Conservation (phyloP, 1,139 yeast genomes). For the Kodamaea sp. region DNA sequence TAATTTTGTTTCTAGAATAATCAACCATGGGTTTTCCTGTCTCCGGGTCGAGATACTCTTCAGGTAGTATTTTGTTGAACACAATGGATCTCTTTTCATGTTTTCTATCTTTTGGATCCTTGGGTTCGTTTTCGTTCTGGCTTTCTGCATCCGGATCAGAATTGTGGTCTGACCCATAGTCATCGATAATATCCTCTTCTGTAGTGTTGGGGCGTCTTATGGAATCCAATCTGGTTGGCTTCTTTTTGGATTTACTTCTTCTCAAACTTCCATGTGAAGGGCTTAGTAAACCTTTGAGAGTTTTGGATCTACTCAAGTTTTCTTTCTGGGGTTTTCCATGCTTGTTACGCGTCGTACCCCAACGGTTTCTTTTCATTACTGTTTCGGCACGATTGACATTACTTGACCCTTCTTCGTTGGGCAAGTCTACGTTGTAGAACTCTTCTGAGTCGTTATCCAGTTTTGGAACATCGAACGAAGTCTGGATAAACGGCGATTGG, state of each 20-base stretch:
- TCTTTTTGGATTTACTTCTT: conserved; percentile 1
- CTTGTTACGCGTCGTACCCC: conserved; percentile 88
- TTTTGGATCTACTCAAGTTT: conserved; percentile 47
- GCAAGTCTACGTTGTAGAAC: conserved; percentile 8
- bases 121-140: conserved; percentile 22
- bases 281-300: conserved; percentile 37
- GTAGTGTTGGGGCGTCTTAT: conserved; percentile 25
- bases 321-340: conserved; percentile 63
- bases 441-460: conserved; percentile 10
- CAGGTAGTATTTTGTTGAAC: conserved; percentile 71
- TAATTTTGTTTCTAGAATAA: conserved; percentile 56
- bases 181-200: conserved; percentile 29
- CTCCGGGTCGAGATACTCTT: conserved; percentile 52
- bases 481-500: conserved; percentile 20
- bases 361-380: conserved; percentile 71
- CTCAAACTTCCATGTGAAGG: conserved; percentile 11
- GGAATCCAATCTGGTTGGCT: conserved; percentile 9
- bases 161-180: conserved; percentile 18
- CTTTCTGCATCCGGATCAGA: conserved; percentile 18
- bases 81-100: conserved; percentile 56
- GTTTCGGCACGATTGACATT: conserved; percentile 15
- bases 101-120: conserved; percentile 45
- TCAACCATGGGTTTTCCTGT: conserved; percentile 30
- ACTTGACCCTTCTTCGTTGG: background rate
- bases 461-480: conserved; percentile 12